Evolutionary conservation across 148 eudicot genomes (phyloP), one percentile per base, ranked within the genome.

Genomic region (Heliamphora exappendiculata): DNA sequence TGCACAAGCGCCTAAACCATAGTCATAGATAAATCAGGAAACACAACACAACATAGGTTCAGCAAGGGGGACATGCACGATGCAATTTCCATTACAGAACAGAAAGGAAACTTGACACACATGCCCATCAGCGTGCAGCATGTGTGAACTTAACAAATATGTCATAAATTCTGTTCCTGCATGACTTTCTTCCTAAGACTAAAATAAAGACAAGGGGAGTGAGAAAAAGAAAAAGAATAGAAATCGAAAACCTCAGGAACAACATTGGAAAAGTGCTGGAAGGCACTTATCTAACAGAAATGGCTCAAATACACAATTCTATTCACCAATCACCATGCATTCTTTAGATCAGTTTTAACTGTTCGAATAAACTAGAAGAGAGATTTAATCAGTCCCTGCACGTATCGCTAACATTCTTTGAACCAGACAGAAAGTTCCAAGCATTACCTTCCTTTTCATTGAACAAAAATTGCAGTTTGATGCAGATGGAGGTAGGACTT

Each of bases 381-480:
- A 70, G 58, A 70, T 34, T 3, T 7, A 31, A 26, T 4, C 24
- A 16, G 10, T 20, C 55, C 34, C 26, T 7, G 55, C 72, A 45
- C 4, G 11, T 6, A 39, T 26, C 12, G 9, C 17, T 26, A 69
- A 26, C 39, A 70, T 70, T 70, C 16, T 31, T 16, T 26, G 39
- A 70, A 10, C 59, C 58, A 53, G 17, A 9, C 14, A 69, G 36
- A 28, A 45, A 14, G 54, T 69, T 69, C 14, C n/a, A 69, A 28
- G 54, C 11, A 33, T 70, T 85, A 92, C 98, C 98, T 94, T 94
- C 76, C 98, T 89, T 81, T 89, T 92, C 91, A 92, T 80, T 57
- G 95, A 84, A 80, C 98, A 94, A 73, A 94, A 94, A 79, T 94
- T 92, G 92, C 98, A 92, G 76, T 94, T 97, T 3, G 98, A 94